Evolutionary conservation across 2,329 filamentous ascomycete genomes (phyloP).

Genomic region (Sarocladium oryzae): DNA sequence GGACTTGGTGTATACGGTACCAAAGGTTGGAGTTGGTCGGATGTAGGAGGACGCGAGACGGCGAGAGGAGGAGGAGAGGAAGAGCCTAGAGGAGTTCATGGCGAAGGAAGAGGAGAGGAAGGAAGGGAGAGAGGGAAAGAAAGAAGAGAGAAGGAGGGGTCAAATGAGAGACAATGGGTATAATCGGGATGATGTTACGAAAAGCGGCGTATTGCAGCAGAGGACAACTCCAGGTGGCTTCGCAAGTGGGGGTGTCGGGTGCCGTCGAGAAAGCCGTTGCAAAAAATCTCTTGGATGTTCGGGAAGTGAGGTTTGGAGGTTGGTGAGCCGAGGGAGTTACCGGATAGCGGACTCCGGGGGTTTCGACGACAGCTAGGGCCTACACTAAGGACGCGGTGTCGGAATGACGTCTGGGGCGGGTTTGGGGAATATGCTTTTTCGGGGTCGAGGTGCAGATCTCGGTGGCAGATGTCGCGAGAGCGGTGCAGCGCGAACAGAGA

Average conservation of each 20-base stretch:
- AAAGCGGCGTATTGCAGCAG: background rate
- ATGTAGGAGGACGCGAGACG: constrained; percentile 46
- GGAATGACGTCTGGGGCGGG: constrained; percentile 8
- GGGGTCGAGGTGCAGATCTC: constrained; percentile 5
- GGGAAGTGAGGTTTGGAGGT: constrained; percentile 1
- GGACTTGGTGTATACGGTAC: constrained; percentile 35
- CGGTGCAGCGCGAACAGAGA: background rate
- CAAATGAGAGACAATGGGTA: constrained; percentile 5
- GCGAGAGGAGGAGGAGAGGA: constrained; percentile 30
- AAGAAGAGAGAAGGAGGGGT: constrained; percentile 7
- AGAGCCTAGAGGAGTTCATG: constrained; percentile 23
- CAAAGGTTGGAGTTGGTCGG: constrained; percentile 35
- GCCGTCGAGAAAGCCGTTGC: constrained; percentile 5
- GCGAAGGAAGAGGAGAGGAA: constrained; percentile 14
- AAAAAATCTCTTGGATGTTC: constrained; percentile 8
- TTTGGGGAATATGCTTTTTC: constrained; percentile 1
- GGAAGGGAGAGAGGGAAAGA: background rate
- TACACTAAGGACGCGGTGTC: constrained; percentile 4
- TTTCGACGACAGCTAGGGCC: constrained; percentile 7
- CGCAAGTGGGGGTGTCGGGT: constrained; percentile 6
- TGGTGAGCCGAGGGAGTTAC: constrained; percentile 8
- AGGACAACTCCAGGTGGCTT: constrained; percentile 2
- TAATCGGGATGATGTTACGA: background rate
- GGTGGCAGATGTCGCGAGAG: constrained; percentile 2
- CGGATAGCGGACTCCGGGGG: constrained; percentile 8